Percentiles rank a stretch among this genome's conserved stretches.
Conservation (phyloP, 805 yeast species). For the Yamadazyma olivae region DNA sequence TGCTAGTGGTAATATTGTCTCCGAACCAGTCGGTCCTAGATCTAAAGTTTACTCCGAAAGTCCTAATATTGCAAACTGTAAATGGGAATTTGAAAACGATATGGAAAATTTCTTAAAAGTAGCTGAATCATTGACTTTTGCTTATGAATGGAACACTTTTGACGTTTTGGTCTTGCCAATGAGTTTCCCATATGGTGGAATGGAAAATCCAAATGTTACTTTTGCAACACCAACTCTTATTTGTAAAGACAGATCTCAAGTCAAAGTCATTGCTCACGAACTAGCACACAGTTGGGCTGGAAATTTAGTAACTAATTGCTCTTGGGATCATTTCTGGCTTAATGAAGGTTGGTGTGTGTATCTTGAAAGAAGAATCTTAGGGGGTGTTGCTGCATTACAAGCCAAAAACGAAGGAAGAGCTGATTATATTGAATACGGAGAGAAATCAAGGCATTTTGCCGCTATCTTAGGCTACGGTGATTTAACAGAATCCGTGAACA, state of each 20-base stretch:
- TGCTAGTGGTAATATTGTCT: slow-evolving; percentile 29
- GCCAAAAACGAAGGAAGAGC: slow-evolving; percentile 17
- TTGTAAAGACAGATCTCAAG: slow-evolving; percentile 32
- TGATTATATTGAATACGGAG: slow-evolving; percentile 23
- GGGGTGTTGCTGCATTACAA: slow-evolving; percentile 24
- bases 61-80: slow-evolving; percentile 23
- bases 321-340: slow-evolving; percentile 39
- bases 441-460: slow-evolving; percentile 27
- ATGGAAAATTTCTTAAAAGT: slow-evolving; percentile 32
- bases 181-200: slow-evolving; percentile 37
- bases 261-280: slow-evolving; percentile 34
- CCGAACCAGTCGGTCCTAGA: slow-evolving; percentile 32
- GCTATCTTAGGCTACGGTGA: slow-evolving; percentile 32
- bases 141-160: slow-evolving; percentile 32
- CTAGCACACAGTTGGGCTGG: slow-evolving; percentile 40
- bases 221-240: slow-evolving; percentile 34
- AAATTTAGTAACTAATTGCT: slow-evolving; percentile 32
- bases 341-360: slow-evolving; percentile 39
- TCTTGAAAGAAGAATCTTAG: slow-evolving; percentile 31
- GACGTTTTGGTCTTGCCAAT: slow-evolving; percentile 33
- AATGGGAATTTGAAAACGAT: slow-evolving; percentile 35
- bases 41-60: slow-evolving; percentile 28
- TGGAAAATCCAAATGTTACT: slow-evolving; percentile 36
- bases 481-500: slow-evolving; percentile 21
- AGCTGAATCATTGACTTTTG: slow-evolving; percentile 31